Base-by-base conservation (phyloP, 768 basidiomycete genomes). In the Fomitopsis serialis region DNA sequence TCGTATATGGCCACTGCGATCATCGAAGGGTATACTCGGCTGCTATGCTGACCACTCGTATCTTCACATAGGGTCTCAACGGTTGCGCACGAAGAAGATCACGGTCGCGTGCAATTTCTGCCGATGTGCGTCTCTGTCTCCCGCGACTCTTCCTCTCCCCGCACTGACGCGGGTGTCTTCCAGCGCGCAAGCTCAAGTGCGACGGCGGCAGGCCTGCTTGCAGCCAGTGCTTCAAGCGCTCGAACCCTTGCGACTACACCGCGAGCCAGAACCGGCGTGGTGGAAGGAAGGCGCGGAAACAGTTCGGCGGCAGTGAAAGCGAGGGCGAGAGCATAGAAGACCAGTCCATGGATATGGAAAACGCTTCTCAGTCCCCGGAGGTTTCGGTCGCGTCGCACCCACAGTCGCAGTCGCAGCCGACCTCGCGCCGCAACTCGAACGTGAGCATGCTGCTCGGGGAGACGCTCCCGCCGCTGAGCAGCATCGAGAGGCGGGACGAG, bases 81-180 rank as follows among this genome's bases (percentile, higher is more conserved):
- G 85, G 59, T 80, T 80, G 59, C 78, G 87, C 53, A 80, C 84
- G 50, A 91, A 90, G 75, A 91, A 92, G 70, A 92, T 92, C 50
- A 89, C 86, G 21, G 89, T 92, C 43, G 90, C 90, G 36, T 92
- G 90, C 74, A 91, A 92, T 68, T 92, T 92, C 68, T 92, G 90
- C 73, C 85, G 90, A 57, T 91, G 90, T 91, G 68, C 72, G 88
- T 78, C 43, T 40, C 52, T n/a, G n/a, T 50, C 53, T 50, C 45
- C 32, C 29, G 29, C 29, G 29, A n/a, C 23, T 50, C 48, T 53
- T 49, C 27, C 32, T 40, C 45, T 25, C 40, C 43, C 47, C 23
- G 15, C 43, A 52, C 54, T 55, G 50, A 60, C 52, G 34, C 21
- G 24, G 47, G 37, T 37, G 50, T 44, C 55, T 49, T 58, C 49